Evolutionary conservation across 441 rosid genomes (phyloP), one percentile per base, ranked within the genome.

Genomic region (Gossypium gossypioides): DNA sequence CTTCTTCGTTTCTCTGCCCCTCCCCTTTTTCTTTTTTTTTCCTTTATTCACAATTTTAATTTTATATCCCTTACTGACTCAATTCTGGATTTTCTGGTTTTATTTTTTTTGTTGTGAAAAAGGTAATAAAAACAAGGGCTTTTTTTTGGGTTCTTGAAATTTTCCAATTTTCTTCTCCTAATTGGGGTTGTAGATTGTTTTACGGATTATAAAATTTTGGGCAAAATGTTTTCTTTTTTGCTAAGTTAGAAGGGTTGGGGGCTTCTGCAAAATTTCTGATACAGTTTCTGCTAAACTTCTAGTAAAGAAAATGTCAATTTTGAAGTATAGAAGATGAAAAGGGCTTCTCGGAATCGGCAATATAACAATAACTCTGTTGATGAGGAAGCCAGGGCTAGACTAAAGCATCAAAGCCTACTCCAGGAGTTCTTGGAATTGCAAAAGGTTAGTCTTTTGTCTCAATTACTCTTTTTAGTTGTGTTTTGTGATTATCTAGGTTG

Each of bases 381-480:
- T 4, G 83, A 74, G 64, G 76, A 78, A 72, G 75, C 63, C 32
- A 78, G 40, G 72, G 76, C 72, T 55, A 69, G 52, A 71, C 16
- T 75, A 61, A 82, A 81, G 68, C 73, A 80, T 52, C 81, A 83
- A 71, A 74, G 25, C 57, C 74, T 87, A 10, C 59, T 81, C 27
- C 76, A 79, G 63, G 87, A 85, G 46, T 87, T 60, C 71, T 54
- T 82, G 69, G 78, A 75, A 24, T 71, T 87, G 80, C 86, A 75
- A 51, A 85, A 83, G 86, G 88, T 83, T 52, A 64, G 81, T 29
- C 46, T 58, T 68, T 51, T 51, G 46, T n/a, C 25, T 68, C 44
- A 25, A 50, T 51, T 27, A 22, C 55, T 46, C 56, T 66, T 16
- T 66, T 66, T 24, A 24, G 7, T 66, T 66, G 57, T 46, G 56